phyloP scores from a whole-genome alignment of 805 yeast species.

The Sugiyamaella boreocaroliniensis region DNA sequence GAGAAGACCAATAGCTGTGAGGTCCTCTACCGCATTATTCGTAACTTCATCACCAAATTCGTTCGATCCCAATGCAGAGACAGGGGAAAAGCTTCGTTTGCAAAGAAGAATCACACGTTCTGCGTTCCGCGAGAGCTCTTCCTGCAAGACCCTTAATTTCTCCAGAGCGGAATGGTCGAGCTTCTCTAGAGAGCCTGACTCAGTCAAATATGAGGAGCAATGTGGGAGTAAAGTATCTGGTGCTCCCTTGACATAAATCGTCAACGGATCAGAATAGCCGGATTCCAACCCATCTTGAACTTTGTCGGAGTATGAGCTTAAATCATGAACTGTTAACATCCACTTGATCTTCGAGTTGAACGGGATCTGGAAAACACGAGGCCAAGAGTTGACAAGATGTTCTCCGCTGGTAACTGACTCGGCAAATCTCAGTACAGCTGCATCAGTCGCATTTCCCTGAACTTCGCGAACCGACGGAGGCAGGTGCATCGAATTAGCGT shows the following conservation, averaged over 20 bases:
- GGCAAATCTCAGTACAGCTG: slow-evolving; percentile 37
- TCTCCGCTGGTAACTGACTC: slow-evolving; percentile 13
- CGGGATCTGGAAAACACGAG: slow-evolving; percentile 19
- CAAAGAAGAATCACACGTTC: slow-evolving; percentile 15
- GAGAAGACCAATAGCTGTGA: slow-evolving; percentile 72
- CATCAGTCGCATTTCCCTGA: slow-evolving; percentile 46
- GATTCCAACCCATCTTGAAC: slow-evolving; percentile 27
- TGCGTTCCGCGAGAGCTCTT: slow-evolving; percentile 12
- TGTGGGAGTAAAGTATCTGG: slow-evolving; percentile 38
- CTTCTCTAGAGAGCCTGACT: neutral
- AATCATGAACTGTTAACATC: slow-evolving; percentile 19
- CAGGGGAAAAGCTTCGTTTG: slow-evolving; percentile 5
- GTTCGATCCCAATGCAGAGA: slow-evolving; percentile 1
- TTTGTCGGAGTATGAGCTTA: neutral
- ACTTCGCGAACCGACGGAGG: slow-evolving; percentile 17
- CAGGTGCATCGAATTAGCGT: slow-evolving; percentile 5
- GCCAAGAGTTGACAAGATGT: neutral
- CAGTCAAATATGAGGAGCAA: slow-evolving; percentile 20
- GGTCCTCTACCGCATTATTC: slow-evolving; percentile 30
- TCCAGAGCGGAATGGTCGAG: slow-evolving; percentile 1
- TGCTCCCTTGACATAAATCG: slow-evolving; percentile 38
- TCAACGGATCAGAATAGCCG: neutral
- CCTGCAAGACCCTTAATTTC: slow-evolving; percentile 7
- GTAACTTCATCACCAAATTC: slow-evolving; percentile 8
- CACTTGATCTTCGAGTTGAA: slow-evolving; percentile 43